These are phyloP conservation scores for Solanum hybrid DNA, from an alignment of 305 asterid genomes.

Conservation along the genomic window DNA sequence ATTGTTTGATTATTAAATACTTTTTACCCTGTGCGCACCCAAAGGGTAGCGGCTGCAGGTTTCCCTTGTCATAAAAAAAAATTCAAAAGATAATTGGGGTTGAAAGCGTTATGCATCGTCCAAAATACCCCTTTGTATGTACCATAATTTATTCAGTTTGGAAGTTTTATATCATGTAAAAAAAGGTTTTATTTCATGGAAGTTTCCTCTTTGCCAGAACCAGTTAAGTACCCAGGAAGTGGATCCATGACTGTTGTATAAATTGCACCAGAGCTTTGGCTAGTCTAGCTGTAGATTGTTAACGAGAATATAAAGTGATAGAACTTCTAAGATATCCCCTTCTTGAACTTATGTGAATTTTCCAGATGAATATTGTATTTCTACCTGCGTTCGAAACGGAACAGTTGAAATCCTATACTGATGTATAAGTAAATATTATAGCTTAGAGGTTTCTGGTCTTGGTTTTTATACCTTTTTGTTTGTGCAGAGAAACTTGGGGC, in stretches of 20 bases:
- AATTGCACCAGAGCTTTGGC: background rate
- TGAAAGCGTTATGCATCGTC: background rate
- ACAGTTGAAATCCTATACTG: background rate
- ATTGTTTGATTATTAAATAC: background rate
- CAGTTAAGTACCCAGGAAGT: background rate
- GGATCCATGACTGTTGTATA: background rate
- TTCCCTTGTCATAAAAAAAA: background rate
- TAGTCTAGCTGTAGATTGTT: background rate
- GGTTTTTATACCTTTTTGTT: background rate
- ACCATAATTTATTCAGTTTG: background rate
- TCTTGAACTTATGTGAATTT: background rate
- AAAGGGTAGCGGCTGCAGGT: background rate
- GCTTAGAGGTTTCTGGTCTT: conserved; percentile 55
- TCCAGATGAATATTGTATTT: background rate
- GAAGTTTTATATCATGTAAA: background rate
- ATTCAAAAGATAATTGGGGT: background rate
- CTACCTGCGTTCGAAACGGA: background rate
- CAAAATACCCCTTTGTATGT: background rate
- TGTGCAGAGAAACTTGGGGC: conserved; percentile 69
- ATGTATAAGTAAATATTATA: background rate
- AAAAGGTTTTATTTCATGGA: background rate
- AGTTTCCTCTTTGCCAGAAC: background rate
- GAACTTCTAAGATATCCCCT: background rate
- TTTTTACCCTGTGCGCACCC: background rate
- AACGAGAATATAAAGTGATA: background rate